These are phyloP conservation scores for Coemansia sp. DNA, from an alignment of 192 early-diverging fungal genomes.

Conservation along the genomic window DNA sequence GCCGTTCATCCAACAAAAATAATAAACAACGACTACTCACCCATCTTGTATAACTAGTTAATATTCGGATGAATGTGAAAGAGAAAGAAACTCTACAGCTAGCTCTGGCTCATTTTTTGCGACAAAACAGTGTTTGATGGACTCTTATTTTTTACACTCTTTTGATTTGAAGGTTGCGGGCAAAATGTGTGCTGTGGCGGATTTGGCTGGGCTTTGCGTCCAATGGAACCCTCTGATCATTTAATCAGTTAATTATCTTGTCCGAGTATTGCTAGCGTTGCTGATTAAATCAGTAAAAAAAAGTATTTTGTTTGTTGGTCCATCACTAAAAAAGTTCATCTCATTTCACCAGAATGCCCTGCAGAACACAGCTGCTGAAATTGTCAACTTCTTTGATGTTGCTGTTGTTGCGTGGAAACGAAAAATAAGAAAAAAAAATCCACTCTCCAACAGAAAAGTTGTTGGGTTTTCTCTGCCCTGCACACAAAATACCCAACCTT, in stretches of 20 bases:
- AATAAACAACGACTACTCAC: conserved; percentile 18
- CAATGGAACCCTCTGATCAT: not conserved
- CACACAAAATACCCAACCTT: not conserved
- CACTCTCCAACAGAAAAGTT: not conserved
- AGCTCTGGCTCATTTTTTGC: too few species aligned
- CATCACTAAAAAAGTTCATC: conserved; percentile 3
- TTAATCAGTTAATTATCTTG: not conserved
- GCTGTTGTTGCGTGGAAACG: not conserved
- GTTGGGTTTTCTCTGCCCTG: too few species aligned
- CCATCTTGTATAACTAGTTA: conserved; percentile 38
- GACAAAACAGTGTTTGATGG: too few species aligned
- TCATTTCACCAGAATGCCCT: not conserved
- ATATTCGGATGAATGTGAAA: conserved; percentile 38
- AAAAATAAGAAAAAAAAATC: not conserved
- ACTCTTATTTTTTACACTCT: not conserved
- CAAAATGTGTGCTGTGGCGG: too few species aligned
- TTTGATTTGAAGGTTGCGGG: not conserved
- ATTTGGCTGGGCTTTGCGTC: not conserved
- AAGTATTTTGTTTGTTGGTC: not conserved
- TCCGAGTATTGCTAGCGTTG: too few species aligned
- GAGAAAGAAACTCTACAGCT: conserved; percentile 16
- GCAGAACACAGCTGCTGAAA: not conserved
- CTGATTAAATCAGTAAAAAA: conserved; percentile 12
- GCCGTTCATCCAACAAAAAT: not conserved
- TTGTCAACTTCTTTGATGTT: not conserved